Percentiles rank a stretch among this genome's conserved stretches.
Conservation (phyloP, 768 basidiomycete genomes). For the Tephrocybe sp. region DNA sequence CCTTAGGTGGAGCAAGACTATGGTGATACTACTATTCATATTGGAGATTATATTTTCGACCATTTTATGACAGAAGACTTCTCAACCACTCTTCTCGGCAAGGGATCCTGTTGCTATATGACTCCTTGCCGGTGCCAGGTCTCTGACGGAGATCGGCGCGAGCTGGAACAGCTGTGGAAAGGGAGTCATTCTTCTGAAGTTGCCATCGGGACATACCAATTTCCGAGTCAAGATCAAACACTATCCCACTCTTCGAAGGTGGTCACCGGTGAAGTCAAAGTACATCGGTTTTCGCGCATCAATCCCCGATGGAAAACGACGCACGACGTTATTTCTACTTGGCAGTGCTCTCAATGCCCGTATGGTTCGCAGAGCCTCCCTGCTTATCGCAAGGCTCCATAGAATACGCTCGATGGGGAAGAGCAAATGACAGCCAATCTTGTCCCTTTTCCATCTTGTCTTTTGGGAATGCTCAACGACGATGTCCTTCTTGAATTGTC, state of each 20-base stretch:
- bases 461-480: slow-evolving; percentile 34
- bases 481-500: slow-evolving; percentile 33
- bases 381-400: slow-evolving; percentile 12
- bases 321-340: slow-evolving; percentile 22
- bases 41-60: slow-evolving; percentile 22
- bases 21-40: not conserved
- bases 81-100: not conserved
- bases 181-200: slow-evolving; percentile 17
- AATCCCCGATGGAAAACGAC: slow-evolving; percentile 27
- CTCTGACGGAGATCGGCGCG: too few relatives aligned
- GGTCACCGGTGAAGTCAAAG: not conserved
- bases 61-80: slow-evolving; percentile 23
- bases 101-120: not conserved
- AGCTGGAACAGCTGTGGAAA: slow-evolving; percentile 24
- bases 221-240: not conserved
- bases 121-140: not conserved
- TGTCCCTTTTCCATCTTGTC: slow-evolving; percentile 25
- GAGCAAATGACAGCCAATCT: slow-evolving; percentile 8
- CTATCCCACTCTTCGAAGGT: slow-evolving; percentile 24
- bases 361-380: slow-evolving; percentile 34
- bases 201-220: slow-evolving; percentile 11
- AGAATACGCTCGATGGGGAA: not conserved
- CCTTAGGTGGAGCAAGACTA: slow-evolving; percentile 20
- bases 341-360: slow-evolving; percentile 29
- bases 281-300: slow-evolving; percentile 25